Evolutionary conservation across 2,329 filamentous ascomycete species (phyloP), one percentile per base, ranked within the genome.

Genomic region (Aspergillus ochraceoroseus): DNA sequence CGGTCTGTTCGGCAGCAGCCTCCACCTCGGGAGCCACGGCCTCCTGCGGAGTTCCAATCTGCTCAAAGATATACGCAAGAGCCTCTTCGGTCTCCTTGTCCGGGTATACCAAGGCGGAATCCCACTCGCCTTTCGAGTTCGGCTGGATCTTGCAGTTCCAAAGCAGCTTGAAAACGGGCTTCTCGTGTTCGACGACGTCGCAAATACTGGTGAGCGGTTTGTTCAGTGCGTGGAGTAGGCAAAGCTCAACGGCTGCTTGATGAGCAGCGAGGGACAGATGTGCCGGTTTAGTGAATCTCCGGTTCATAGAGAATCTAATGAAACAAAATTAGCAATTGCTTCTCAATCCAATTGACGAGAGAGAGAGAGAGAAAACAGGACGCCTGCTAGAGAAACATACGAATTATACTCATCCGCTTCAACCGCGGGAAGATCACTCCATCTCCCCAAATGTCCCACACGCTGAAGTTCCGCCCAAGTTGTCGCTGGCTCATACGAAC

Each of bases 201-300:
- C 61, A 65, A n/a, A 66, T 49, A 30, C 59, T 52, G 9, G 55
- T 48, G 37, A 62, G 52, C 8, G 54, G 59, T 47, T 62, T 67
- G 31, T 66, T 70, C 38, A 67, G 62, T 49, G 66, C 56, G 44
- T 64, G 64, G 56, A 78, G 58, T 2, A 74, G 61, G 44, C 72
- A 70, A 3, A 77, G 60, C 54, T 83, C 78, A 4, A 80, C 71
- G 7, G 76, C 63, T 3, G 77, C 72, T 46, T 75, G 71, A 46
- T 76, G 74, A 27, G 81, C 67, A 20, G 72, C 66, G 29, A 55
- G 61, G 27, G 63, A 53, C 39, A 71, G 47, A 18, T 66, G 56
- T 5, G 62, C 54, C 7, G 51, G 49, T 38, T 68, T 57, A 4
- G 52, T 57, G 27, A 64, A 44, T 39, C 60, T 65, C 27, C 64